phyloP scores from a whole-genome alignment of 2,329 filamentous ascomycete genomes.

The Colletotrichum tofieldiae region DNA sequence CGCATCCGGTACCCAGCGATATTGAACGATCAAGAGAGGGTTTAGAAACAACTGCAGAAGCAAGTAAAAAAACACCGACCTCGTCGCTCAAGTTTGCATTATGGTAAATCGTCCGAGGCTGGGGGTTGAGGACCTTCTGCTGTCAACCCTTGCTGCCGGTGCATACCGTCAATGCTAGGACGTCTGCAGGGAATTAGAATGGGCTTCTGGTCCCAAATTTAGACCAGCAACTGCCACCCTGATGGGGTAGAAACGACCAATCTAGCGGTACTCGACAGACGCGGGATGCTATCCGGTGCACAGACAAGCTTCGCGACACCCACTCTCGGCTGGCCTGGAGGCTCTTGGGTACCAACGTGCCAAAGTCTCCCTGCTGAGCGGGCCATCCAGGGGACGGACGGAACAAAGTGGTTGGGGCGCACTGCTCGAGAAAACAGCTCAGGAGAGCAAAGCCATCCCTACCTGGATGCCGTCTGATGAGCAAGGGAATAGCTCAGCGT shows the following conservation, averaged over 20 bases:
- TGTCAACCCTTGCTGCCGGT: conserved; percentile 18
- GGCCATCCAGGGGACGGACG: neutral
- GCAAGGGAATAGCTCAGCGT: too few species aligned
- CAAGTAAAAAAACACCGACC: neutral
- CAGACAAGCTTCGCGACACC: conserved; percentile 23
- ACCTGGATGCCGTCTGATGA: too few species aligned
- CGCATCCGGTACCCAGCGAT: neutral
- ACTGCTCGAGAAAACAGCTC: conserved; percentile 7
- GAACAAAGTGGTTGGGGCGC: conserved; percentile 3
- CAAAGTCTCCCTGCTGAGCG: neutral
- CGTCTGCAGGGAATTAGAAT: neutral
- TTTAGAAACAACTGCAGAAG: neutral
- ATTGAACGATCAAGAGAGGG: neutral
- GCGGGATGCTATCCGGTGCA: conserved; percentile 8
- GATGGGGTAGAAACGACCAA: neutral
- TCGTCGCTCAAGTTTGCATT: conserved; percentile 1
- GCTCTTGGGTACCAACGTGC: conserved; percentile 10
- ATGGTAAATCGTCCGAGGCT: conserved; percentile 19
- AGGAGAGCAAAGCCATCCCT: conserved; percentile 24
- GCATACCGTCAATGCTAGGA: conserved; percentile 26
- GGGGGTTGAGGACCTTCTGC: conserved; percentile 17
- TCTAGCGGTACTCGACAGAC: neutral
- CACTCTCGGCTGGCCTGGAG: conserved; percentile 19
- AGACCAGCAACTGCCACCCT: conserved; percentile 10
- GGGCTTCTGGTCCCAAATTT: conserved; percentile 14